Base-by-base conservation (phyloP, 1,139 yeast species). In the Yarrowia galli region DNA sequence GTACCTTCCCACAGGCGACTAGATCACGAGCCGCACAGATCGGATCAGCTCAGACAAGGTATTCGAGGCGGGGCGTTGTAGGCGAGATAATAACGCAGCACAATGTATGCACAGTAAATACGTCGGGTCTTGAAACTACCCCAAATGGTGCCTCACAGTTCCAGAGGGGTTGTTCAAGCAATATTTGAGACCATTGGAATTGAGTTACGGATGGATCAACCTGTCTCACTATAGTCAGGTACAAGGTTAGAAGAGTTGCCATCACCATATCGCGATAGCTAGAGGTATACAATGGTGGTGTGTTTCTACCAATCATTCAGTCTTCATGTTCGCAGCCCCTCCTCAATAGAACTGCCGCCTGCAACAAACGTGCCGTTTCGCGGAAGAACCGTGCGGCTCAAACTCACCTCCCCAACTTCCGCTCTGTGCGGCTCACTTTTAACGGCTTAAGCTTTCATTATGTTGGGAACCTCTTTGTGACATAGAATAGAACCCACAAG, bases 191-290 rank as follows among this genome's bases (percentile, higher is more conserved):
- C 12, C 18, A 43, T 23, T 9, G 16, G 7, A 45, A 23, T 45
- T 45, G 49, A 45, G 32, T 45, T 45, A 8, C 49, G 32, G 49
- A 8, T 13, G 16, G 49, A 23, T 23, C 32, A 16, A 7, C 32
- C 45, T 45, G 49, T 45, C 49, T 45, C 49, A 45, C 49, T 45
- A 6, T 28, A 23, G 49, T 16, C 49, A 45, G 49, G 49, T 8
- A 45, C 49, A 45, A 45, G 32, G 49, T 45, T 45, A 3, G 49
- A 15, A 23, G 18, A 22, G 32, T 10, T 28, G 32, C 9, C 32
- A 28, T 10, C 32, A 6, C 32, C 32, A 10, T 7, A 8, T 6
- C 32, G 1, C 32, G 32, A 28, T 28, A 28, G 32, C 9, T 10
- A 28, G 32, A 7, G 32, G 6, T 10, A 10, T 28, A 28, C 32